These are phyloP conservation scores for Neonectria neomacrospora DNA, from an alignment of 2,329 filamentous ascomycete genomes.

Conservation along the genomic window DNA sequence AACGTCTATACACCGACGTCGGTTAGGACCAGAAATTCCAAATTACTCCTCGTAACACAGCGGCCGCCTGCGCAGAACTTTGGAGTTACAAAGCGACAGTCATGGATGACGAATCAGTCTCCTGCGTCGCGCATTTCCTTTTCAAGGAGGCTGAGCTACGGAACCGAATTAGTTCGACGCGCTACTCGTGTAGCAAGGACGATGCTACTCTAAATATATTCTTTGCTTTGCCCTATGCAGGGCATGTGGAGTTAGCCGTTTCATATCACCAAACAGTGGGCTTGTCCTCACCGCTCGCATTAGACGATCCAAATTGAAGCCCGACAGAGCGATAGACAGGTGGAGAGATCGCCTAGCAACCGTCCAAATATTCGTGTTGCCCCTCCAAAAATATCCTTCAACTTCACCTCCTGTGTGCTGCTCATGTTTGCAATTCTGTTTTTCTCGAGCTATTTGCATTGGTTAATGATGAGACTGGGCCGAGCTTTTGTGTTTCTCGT, in stretches of 20 bases:
- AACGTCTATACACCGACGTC: neutral
- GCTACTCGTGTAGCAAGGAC: slow-evolving; percentile 1
- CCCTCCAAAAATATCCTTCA: neutral
- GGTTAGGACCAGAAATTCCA: neutral
- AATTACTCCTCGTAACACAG: neutral
- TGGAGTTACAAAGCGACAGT: slow-evolving; percentile 11
- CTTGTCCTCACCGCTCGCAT: neutral
- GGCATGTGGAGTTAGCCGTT: neutral
- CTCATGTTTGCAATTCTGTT: neutral
- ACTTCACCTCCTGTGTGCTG: neutral
- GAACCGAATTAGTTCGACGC: slow-evolving; percentile 6
- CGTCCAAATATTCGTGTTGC: neutral
- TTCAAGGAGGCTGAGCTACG: neutral
- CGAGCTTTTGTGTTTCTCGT: slow-evolving; percentile 1
- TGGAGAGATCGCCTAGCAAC: neutral
- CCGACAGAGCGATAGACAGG: neutral
- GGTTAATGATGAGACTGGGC: neutral
- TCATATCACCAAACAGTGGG: neutral
- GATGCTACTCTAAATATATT: too few species aligned
- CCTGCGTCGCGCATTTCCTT: neutral
- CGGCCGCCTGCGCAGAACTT: neutral
- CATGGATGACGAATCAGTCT: slow-evolving; percentile 9
- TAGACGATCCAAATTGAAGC: neutral
- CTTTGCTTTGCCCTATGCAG: too few species aligned
- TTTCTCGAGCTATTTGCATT: neutral